These are phyloP conservation scores for Petunia hybrid DNA, from an alignment of 305 asterid species.

Conservation along the genomic window DNA sequence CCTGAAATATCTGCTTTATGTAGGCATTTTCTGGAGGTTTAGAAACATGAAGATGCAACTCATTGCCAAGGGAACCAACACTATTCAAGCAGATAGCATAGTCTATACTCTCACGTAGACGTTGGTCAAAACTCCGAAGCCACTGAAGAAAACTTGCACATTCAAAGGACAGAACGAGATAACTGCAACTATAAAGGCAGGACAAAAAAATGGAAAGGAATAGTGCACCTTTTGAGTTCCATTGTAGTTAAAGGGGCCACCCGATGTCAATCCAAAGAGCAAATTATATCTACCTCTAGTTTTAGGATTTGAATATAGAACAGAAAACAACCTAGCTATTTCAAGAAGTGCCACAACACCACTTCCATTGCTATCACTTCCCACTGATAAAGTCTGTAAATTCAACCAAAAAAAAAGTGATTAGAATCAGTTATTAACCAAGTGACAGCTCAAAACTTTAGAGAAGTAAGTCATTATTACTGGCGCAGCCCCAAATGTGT, in stretches of 20 bases:
- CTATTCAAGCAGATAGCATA: slow-evolving; percentile 94
- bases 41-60: slow-evolving; percentile 86
- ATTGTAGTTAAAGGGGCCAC: slow-evolving; percentile 94
- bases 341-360: slow-evolving; percentile 93
- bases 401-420: background rate
- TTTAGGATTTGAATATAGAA: slow-evolving; percentile 83
- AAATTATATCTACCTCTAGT: slow-evolving; percentile 92
- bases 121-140: slow-evolving; percentile 95
- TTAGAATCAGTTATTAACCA: background rate
- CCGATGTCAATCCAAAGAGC: slow-evolving; percentile 90
- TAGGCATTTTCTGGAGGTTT: slow-evolving; percentile 95
- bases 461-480: slow-evolving; percentile 46
- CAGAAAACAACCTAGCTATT: slow-evolving; percentile 91
- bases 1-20: slow-evolving; percentile 93
- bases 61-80: slow-evolving; percentile 69
- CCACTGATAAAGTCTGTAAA: slow-evolving; percentile 77
- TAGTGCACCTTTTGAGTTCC: slow-evolving; percentile 85
- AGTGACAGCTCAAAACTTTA: slow-evolving; percentile 21
- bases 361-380: slow-evolving; percentile 97
- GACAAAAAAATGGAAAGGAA: background rate
- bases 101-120: slow-evolving; percentile 88
- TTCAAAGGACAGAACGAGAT: slow-evolving; percentile 28
- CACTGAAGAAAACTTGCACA: slow-evolving; percentile 62
- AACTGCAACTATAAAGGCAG: background rate
- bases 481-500: slow-evolving; percentile 66